A percentile compares a stretch with the other conserved stretches of the same genome.
These are phyloP conservation scores for Boletus tomentosulus DNA, from an alignment of 768 basidiomycete species.

Conservation along the genomic window DNA sequence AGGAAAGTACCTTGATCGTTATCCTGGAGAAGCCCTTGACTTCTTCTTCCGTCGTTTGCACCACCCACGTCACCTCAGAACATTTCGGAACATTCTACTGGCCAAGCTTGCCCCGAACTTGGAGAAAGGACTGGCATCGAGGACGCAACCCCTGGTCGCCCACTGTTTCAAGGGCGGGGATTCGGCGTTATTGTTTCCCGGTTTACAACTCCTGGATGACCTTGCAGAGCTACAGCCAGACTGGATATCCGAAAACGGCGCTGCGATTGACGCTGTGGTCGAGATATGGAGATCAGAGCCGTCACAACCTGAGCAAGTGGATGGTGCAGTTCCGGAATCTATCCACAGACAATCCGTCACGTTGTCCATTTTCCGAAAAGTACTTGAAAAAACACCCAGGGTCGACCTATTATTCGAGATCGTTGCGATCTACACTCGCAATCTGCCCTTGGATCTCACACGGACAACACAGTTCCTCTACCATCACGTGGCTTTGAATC, in stretches of 20 bases:
- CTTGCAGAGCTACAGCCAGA: slow-evolving; percentile 58
- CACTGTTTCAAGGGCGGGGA: slow-evolving; percentile 51
- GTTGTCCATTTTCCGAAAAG: slow-evolving; percentile 72
- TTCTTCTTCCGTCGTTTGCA: slow-evolving; percentile 80
- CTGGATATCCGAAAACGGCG: slow-evolving; percentile 69
- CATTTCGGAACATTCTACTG: slow-evolving; percentile 77
- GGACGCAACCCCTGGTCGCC: slow-evolving; percentile 50
- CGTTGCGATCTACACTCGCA: slow-evolving; percentile 73
- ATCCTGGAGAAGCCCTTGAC: slow-evolving; percentile 78
- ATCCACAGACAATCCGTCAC: slow-evolving; percentile 62
- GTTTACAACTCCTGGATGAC: slow-evolving; percentile 74
- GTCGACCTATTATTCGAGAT: slow-evolving; percentile 89
- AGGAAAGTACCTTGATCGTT: slow-evolving; percentile 87
- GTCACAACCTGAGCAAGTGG: slow-evolving; percentile 40
- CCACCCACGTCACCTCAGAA: slow-evolving; percentile 75
- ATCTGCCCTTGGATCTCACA: slow-evolving; percentile 77
- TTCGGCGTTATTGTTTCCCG: slow-evolving; percentile 53
- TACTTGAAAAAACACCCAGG: slow-evolving; percentile 65
- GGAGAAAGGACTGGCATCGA: slow-evolving; percentile 60
- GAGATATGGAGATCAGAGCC: slow-evolving; percentile 63
- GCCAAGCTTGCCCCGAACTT: slow-evolving; percentile 76
- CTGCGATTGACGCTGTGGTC: slow-evolving; percentile 68
- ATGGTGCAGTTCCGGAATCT: slow-evolving; percentile 44
- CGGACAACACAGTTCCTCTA: slow-evolving; percentile 82
- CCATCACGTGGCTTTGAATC: slow-evolving; percentile 71